Evolutionary conservation across 2,329 filamentous ascomycete genomes (phyloP).

Genomic region (Elsinoe australis): DNA sequence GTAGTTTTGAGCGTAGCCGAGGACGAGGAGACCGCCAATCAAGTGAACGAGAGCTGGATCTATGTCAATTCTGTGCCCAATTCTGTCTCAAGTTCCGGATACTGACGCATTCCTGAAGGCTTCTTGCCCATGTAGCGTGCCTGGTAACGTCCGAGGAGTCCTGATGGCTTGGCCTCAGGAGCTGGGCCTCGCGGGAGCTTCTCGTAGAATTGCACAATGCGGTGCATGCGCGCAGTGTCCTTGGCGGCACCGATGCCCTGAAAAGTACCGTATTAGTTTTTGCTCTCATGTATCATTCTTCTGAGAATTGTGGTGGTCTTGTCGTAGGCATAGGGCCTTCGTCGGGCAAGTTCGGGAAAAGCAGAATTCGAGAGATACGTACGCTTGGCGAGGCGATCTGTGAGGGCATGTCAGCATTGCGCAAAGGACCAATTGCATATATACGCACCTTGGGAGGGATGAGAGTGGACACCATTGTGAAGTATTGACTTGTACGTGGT

Average conservation of each 20-base stretch:
- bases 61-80: conserved; percentile 19
- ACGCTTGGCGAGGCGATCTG: conserved; percentile 79
- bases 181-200: conserved; percentile 90
- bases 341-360: conserved; percentile 5
- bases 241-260: conserved; percentile 91
- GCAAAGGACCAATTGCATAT: neutral
- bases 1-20: conserved; percentile 98
- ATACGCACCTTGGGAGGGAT: conserved; percentile 89
- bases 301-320: conserved; percentile 17
- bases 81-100: conserved; percentile 3
- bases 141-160: conserved; percentile 82
- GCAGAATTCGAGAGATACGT: conserved; percentile 38
- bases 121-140: conserved; percentile 89
- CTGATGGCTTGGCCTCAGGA: conserved; percentile 72
- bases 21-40: conserved; percentile 65
- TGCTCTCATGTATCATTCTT: neutral
- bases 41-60: conserved; percentile 74
- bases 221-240: conserved; percentile 95
- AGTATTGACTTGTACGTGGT: conserved; percentile 21
- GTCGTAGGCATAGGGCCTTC: neutral
- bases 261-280: conserved; percentile 23
- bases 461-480: conserved; percentile 64
- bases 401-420: conserved; percentile 25
- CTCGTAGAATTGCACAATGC: conserved; percentile 97
- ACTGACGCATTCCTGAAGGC: conserved; percentile 73